Conservation (phyloP, 805 yeast species). For the Clavispora asparagi region DNA sequence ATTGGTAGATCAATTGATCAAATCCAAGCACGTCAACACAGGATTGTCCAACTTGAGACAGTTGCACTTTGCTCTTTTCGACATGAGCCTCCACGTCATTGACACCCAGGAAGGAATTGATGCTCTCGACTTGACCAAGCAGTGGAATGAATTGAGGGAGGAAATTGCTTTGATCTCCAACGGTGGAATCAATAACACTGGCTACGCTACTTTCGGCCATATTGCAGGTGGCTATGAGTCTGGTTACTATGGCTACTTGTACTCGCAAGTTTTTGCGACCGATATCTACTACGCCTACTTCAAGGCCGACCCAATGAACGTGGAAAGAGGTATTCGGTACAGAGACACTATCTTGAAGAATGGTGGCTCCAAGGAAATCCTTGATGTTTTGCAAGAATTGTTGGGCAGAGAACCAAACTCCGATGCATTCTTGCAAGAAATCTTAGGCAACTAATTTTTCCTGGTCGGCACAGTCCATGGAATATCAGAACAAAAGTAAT, state of each 20-base stretch:
- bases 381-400: conserved; percentile 57
- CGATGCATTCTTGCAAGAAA: conserved; percentile 65
- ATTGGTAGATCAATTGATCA: conserved; percentile 11
- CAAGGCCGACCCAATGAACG: conserved; percentile 61
- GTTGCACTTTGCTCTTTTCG: conserved; percentile 73
- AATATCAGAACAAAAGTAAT: too few relatives aligned
- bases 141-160: conserved; percentile 66
- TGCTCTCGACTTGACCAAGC: conserved; percentile 41
- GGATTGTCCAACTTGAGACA: conserved; percentile 71
- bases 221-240: conserved; percentile 79
- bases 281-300: conserved; percentile 75
- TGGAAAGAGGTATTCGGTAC: conserved; percentile 56
- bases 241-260: conserved; percentile 81
- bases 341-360: conserved; percentile 63
- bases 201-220: conserved; percentile 76
- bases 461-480: not conserved
- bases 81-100: conserved; percentile 62
- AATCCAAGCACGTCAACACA: conserved; percentile 51
- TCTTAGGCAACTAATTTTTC: conserved; percentile 24
- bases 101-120: conserved; percentile 36
- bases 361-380: conserved; percentile 72
- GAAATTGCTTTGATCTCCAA: conserved; percentile 55
- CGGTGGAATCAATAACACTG: conserved; percentile 54
- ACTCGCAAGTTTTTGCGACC: conserved; percentile 81
- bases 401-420: conserved; percentile 74